phyloP scores from a whole-genome alignment of 2,329 filamentous ascomycete genomes.

The Ophiosphaerella narmari region DNA sequence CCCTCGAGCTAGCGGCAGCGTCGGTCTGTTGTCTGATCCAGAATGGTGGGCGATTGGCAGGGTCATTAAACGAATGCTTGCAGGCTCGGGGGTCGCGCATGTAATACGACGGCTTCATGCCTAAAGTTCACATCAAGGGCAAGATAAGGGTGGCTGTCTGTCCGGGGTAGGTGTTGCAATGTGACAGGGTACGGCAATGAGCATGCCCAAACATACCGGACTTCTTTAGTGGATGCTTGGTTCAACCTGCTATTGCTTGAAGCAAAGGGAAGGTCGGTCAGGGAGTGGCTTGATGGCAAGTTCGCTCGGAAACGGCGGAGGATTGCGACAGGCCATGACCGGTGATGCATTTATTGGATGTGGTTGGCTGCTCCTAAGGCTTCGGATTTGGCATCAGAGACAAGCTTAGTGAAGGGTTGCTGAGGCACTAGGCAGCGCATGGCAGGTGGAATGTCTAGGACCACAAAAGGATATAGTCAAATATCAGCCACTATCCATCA shows the following conservation, averaged over 20 bases:
- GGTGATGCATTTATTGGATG: background rate
- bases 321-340: background rate
- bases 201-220: constrained; percentile 12
- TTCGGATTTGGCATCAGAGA: constrained; percentile 14
- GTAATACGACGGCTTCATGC: constrained; percentile 18
- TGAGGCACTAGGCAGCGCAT: constrained; percentile 4
- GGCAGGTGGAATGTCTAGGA: background rate
- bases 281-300: background rate
- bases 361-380: constrained; percentile 1
- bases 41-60: constrained; percentile 24
- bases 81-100: constrained; percentile 11
- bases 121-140: constrained; percentile 18
- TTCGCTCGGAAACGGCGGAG: background rate
- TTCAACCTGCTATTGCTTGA: background rate
- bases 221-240: constrained; percentile 6
- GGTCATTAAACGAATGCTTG: constrained; percentile 18
- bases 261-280: background rate
- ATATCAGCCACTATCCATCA: constrained; percentile 8
- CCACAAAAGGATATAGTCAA: constrained; percentile 6
- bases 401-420: constrained; percentile 14
- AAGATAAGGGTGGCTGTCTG: constrained; percentile 30
- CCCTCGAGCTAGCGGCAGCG: constrained; percentile 22
- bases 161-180: constrained; percentile 11
- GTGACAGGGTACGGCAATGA: constrained; percentile 13
- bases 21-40: constrained; percentile 15